Conservation (phyloP, 805 yeast genomes). For the Clavispora vitiphila region DNA sequence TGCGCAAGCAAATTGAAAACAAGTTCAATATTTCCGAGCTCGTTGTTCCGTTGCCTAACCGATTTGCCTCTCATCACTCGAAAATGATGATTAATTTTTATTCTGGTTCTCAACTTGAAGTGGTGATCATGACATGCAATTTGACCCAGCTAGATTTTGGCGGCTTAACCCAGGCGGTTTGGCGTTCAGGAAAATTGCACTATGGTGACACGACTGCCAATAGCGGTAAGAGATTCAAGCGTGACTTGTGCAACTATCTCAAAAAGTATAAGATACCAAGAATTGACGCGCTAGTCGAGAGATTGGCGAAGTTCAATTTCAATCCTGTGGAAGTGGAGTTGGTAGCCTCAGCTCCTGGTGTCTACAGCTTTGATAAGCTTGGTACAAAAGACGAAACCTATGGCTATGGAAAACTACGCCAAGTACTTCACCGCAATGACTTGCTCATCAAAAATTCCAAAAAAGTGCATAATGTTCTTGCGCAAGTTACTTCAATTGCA, state of each 20-base stretch:
- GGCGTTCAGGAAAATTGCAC: conserved; percentile 50
- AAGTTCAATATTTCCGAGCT: conserved; percentile 26
- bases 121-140: conserved; percentile 59
- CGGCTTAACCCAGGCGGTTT: conserved; percentile 59
- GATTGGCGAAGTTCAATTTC: conserved; percentile 40
- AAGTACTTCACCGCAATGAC: conserved; percentile 31
- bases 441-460: conserved; percentile 20
- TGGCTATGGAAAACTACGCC: conserved; percentile 47
- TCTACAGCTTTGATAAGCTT: conserved; percentile 12
- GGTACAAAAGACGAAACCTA: conserved; percentile 22
- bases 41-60: conserved; percentile 27
- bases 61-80: conserved; percentile 54
- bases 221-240: conserved; percentile 32
- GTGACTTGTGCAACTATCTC: conserved; percentile 42
- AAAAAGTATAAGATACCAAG: conserved; percentile 31
- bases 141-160: conserved; percentile 49
- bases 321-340: conserved; percentile 45
- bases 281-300: conserved; percentile 22
- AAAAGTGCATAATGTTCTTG: conserved; percentile 26
- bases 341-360: conserved; percentile 52
- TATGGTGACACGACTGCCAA: conserved; percentile 8
- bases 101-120: conserved; percentile 39
- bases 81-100: conserved; percentile 61
- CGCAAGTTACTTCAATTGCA: conserved; percentile 48
- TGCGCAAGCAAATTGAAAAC: conserved; percentile 4